Evolutionary conservation across 441 rosid species (phyloP).

Genomic region (Melianthus villosus): DNA sequence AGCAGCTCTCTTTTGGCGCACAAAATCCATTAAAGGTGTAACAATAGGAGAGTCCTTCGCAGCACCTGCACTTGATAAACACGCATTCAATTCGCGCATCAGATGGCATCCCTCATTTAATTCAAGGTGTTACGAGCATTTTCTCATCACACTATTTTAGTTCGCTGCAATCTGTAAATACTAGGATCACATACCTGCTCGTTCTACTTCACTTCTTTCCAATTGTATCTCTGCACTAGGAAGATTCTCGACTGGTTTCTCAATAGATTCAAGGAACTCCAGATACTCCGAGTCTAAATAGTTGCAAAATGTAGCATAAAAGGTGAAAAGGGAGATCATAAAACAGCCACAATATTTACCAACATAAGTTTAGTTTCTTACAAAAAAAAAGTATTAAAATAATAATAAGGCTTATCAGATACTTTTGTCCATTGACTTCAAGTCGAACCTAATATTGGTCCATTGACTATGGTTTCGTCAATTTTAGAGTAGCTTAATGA

Average conservation of each 20-base stretch:
- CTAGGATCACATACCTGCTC: slow-evolving; percentile 28
- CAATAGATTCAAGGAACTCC: slow-evolving; percentile 57
- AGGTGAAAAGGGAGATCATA: background rate
- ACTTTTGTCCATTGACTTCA: too few species aligned
- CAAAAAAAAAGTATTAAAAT: background rate
- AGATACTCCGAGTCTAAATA: slow-evolving; percentile 56
- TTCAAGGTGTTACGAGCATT: background rate
- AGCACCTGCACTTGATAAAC: slow-evolving; percentile 19
- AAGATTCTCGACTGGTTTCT: slow-evolving; percentile 53
- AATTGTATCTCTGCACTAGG: slow-evolving; percentile 53
- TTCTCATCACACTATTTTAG: background rate
- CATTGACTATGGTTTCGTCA: too few species aligned
- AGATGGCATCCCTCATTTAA: background rate
- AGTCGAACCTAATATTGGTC: too few species aligned
- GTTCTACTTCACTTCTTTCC: slow-evolving; percentile 60
- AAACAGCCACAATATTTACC: background rate
- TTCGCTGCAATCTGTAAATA: background rate
- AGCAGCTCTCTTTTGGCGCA: slow-evolving; percentile 55
- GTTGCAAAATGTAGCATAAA: background rate
- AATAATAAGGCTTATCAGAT: too few species aligned
- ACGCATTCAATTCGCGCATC: background rate
- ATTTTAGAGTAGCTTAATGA: too few species aligned
- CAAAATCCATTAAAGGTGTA: slow-evolving; percentile 74
- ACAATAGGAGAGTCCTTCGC: slow-evolving; percentile 29
- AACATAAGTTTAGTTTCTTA: background rate